phyloP scores from a whole-genome alignment of 2,329 filamentous ascomycete species.

The Boeremia exigua region DNA sequence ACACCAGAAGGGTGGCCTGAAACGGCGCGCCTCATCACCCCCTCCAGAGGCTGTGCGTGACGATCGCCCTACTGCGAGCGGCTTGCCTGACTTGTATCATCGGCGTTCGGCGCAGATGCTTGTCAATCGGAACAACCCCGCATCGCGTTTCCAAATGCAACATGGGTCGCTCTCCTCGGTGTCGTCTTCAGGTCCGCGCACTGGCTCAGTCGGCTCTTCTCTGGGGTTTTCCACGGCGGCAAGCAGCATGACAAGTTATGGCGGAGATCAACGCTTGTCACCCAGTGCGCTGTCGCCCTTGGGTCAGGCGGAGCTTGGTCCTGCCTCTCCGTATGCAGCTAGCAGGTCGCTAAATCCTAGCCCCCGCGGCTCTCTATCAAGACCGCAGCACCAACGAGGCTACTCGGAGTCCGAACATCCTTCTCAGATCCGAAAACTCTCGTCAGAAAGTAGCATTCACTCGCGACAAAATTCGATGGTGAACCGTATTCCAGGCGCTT shows the following conservation, averaged over 20 bases:
- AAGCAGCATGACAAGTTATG: slow-evolving; percentile 70
- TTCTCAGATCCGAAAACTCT: slow-evolving; percentile 54
- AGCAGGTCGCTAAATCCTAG: slow-evolving; percentile 54
- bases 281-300: slow-evolving; percentile 65
- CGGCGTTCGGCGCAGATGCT: slow-evolving; percentile 62
- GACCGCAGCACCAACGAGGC: slow-evolving; percentile 50
- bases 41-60: slow-evolving; percentile 61
- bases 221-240: slow-evolving; percentile 62
- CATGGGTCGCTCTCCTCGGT: slow-evolving; percentile 70
- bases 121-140: slow-evolving; percentile 61
- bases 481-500: slow-evolving; percentile 62
- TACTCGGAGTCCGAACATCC: slow-evolving; percentile 50
- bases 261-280: slow-evolving; percentile 66
- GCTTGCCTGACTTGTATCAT: slow-evolving; percentile 58
- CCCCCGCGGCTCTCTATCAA: slow-evolving; percentile 49
- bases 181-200: slow-evolving; percentile 65
- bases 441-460: slow-evolving; percentile 52
- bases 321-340: slow-evolving; percentile 62
- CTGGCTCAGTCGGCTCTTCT: slow-evolving; percentile 68
- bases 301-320: slow-evolving; percentile 60
- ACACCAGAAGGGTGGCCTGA: slow-evolving; percentile 61
- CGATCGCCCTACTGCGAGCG: slow-evolving; percentile 52
- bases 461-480: slow-evolving; percentile 57
- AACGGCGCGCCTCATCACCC: slow-evolving; percentile 69
- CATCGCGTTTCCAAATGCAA: slow-evolving; percentile 61